Conservation (phyloP, 305 asterid species). For the Striga hermonthica region DNA sequence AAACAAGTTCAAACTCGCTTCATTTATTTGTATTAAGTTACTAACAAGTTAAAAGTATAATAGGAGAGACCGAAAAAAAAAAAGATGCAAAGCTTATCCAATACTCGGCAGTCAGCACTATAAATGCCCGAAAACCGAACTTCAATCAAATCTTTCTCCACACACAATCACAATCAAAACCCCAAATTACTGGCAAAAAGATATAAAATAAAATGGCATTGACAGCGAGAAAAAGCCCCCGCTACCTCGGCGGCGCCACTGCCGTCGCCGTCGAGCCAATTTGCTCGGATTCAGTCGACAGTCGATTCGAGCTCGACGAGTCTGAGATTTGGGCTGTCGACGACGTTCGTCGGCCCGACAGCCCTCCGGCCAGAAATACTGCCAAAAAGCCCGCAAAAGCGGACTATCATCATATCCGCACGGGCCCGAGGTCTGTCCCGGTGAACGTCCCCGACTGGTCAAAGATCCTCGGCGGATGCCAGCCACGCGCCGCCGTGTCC, state of each 20-base stretch:
- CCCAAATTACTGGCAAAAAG: no score
- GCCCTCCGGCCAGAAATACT: conserved; percentile 39
- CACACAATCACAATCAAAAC: no score
- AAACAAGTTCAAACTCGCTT: no score
- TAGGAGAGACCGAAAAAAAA: no score
- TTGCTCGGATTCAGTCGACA: conserved; percentile 22
- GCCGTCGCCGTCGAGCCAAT: conserved; percentile 7
- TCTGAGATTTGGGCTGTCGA: conserved; percentile 53
- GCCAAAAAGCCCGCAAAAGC: conserved; percentile 27
- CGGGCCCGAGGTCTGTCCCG: conserved; percentile 51
- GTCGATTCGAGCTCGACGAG: conserved; percentile 50
- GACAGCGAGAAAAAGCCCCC: conserved; percentile 42
- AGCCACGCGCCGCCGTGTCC: conserved; percentile 30
- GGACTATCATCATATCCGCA: conserved; percentile 8
- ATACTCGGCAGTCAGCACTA: no score
- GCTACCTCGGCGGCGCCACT: conserved; percentile 39
- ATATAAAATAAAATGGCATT: neutral
- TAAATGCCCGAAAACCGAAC: no score
- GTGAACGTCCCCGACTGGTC: conserved; percentile 68
- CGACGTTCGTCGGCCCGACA: conserved; percentile 1
- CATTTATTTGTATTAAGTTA: no score
- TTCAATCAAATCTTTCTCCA: no score
- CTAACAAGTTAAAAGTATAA: no score
- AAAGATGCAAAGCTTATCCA: no score
- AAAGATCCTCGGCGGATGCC: conserved; percentile 43